These are phyloP conservation scores for Vaccinium vitisidaea DNA, from an alignment of 148 eudicot species.

Conservation along the genomic window DNA sequence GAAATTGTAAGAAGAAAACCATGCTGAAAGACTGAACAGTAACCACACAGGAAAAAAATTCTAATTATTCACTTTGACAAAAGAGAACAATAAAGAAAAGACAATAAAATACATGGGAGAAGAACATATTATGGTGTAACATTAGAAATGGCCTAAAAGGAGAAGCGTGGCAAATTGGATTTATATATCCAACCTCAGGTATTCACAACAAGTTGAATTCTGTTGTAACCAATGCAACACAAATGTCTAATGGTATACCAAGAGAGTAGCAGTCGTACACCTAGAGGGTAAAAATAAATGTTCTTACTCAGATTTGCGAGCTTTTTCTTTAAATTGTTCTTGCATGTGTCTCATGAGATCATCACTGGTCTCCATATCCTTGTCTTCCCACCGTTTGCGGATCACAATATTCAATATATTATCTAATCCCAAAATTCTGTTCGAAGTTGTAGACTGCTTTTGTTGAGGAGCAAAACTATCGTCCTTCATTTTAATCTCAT, in stretches of 20 bases:
- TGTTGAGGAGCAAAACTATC: constrained; percentile 74
- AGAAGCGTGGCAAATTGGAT: background rate
- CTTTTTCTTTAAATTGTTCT: constrained; percentile 96
- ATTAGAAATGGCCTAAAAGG: constrained; percentile 1
- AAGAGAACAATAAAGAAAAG: background rate
- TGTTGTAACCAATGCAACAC: background rate
- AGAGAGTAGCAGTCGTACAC: background rate
- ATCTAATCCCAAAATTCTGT: constrained; percentile 85
- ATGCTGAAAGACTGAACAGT: background rate
- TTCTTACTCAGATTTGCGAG: constrained; percentile 98
- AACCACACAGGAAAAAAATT: background rate
- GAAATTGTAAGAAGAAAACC: background rate
- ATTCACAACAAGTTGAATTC: background rate
- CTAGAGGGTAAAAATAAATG: constrained; percentile 8
- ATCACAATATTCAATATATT: constrained; percentile 88
- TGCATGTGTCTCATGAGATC: constrained; percentile 97
- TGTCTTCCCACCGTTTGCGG: constrained; percentile 81
- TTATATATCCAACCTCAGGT: background rate
- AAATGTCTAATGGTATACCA: background rate
- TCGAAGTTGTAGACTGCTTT: constrained; percentile 75
- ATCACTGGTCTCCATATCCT: constrained; percentile 77
- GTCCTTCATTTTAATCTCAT: constrained; percentile 97
- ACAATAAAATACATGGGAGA: background rate
- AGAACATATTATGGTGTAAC: background rate
- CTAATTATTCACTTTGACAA: background rate